Conservation (phyloP, 192 early-diverging fungal genomes). For the Backusella australiensis region DNA sequence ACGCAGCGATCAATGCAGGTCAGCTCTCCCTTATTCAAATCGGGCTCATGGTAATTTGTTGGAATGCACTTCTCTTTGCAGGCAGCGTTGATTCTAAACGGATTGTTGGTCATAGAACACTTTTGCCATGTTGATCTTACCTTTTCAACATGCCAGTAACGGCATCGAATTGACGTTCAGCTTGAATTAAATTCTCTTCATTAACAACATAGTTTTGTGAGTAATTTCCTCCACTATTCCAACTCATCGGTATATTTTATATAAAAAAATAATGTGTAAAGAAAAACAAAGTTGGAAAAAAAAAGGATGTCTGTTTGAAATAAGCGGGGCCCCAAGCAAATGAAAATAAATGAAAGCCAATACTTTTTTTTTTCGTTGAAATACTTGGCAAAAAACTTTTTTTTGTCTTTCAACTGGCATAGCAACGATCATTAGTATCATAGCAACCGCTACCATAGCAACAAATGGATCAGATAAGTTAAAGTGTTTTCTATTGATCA, state of each 20-base stretch:
- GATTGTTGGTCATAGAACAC: no score
- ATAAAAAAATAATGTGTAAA: background rate
- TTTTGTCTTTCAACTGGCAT: background rate
- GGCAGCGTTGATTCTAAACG: constrained; percentile 61
- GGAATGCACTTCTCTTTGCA: constrained; percentile 89
- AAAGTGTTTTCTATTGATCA: background rate
- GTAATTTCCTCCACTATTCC: constrained; percentile 19
- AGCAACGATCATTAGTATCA: background rate
- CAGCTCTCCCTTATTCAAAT: constrained; percentile 88
- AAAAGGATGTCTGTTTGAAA: background rate
- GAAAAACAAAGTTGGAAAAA: background rate
- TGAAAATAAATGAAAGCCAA: background rate
- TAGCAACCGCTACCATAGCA: background rate
- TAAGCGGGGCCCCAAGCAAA: background rate
- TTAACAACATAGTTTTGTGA: constrained; percentile 30
- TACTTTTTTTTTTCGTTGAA: background rate
- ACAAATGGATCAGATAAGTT: background rate
- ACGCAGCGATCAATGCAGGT: constrained; percentile 91
- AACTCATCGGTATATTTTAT: constrained; percentile 8
- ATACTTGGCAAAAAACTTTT: background rate
- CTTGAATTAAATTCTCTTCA: constrained; percentile 25
- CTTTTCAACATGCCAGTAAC: constrained; percentile 29
- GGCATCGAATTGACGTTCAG: constrained; percentile 32
- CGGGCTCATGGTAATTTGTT: constrained; percentile 71
- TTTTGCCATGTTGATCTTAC: constrained; percentile 8